These are phyloP conservation scores for Gremmenia infestans DNA, from an alignment of 2,329 filamentous ascomycete species.

Conservation along the genomic window DNA sequence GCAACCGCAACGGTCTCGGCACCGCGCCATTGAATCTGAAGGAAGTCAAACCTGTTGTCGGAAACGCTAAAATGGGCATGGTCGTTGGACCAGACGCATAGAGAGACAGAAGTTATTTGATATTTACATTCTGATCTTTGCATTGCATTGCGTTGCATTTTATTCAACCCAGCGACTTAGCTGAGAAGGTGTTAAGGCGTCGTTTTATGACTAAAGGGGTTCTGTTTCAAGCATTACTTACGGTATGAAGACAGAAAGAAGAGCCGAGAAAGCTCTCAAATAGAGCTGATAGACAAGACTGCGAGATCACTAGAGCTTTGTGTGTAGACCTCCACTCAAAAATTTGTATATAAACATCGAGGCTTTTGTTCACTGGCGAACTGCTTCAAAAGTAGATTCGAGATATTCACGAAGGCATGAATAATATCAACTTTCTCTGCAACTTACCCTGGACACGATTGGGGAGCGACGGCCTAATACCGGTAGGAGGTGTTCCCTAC, in stretches of 20 bases:
- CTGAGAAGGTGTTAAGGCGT: slow-evolving; percentile 13
- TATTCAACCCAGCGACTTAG: slow-evolving; percentile 6
- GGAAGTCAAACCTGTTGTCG: slow-evolving; percentile 11
- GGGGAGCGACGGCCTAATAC: no score
- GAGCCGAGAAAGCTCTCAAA: slow-evolving; percentile 5
- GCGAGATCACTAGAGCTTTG: slow-evolving; percentile 7
- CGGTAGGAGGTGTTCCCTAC: no score
- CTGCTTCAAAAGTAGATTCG: not conserved
- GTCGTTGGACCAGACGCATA: slow-evolving; percentile 4
- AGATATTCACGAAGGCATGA: no score
- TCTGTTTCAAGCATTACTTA: not conserved
- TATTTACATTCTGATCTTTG: no score
- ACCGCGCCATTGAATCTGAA: slow-evolving; percentile 24
- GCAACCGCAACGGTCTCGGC: slow-evolving; percentile 87
- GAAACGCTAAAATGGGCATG: slow-evolving; percentile 11
- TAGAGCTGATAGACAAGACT: slow-evolving; percentile 14
- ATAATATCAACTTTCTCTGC: no score
- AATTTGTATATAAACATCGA: not conserved
- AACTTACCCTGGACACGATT: no score
- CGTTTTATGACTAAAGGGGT: slow-evolving; percentile 8
- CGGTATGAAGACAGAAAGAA: not conserved
- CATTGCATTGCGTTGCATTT: slow-evolving; percentile 7
- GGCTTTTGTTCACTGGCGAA: not conserved
- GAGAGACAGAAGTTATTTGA: not conserved
- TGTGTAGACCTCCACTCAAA: not conserved